phyloP scores from a whole-genome alignment of 2,329 filamentous ascomycete genomes.

The Pseudogymnoascus sp. region DNA sequence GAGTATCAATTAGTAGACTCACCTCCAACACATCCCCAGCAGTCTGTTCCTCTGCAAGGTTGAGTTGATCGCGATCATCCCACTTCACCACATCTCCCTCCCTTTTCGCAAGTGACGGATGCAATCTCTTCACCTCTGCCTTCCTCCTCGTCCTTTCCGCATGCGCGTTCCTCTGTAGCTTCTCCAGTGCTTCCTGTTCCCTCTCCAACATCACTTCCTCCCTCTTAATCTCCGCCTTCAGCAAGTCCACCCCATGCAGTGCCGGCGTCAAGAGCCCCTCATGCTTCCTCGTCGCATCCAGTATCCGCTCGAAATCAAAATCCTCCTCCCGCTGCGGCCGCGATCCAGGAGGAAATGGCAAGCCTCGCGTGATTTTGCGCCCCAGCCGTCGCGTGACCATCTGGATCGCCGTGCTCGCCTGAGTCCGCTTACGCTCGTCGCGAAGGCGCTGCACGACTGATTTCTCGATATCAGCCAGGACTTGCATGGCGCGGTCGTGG shows the following conservation, averaged over 20 bases:
- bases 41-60: not conserved
- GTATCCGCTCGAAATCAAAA: slow-evolving; percentile 58
- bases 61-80: slow-evolving; percentile 17
- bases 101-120: slow-evolving; percentile 22
- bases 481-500: slow-evolving; percentile 45
- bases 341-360: slow-evolving; percentile 57
- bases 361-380: slow-evolving; percentile 48
- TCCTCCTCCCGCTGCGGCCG: slow-evolving; percentile 46
- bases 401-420: slow-evolving; percentile 43
- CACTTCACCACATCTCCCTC: slow-evolving; percentile 18
- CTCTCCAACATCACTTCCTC: slow-evolving; percentile 48
- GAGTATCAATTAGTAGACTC: not conserved
- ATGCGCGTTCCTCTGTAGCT: slow-evolving; percentile 49
- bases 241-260: slow-evolving; percentile 54
- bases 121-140: slow-evolving; percentile 31
- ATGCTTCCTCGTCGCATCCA: slow-evolving; percentile 49
- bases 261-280: slow-evolving; percentile 54
- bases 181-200: slow-evolving; percentile 45
- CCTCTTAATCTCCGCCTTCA: slow-evolving; percentile 49
- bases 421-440: slow-evolving; percentile 38
- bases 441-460: slow-evolving; percentile 52
- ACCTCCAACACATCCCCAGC: not conserved
- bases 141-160: slow-evolving; percentile 45
- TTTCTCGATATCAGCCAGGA: slow-evolving; percentile 52
- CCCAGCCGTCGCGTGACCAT: slow-evolving; percentile 48